Conservation (phyloP, 2,329 filamentous ascomycete genomes). For the Diaporthe citrichinensis region DNA sequence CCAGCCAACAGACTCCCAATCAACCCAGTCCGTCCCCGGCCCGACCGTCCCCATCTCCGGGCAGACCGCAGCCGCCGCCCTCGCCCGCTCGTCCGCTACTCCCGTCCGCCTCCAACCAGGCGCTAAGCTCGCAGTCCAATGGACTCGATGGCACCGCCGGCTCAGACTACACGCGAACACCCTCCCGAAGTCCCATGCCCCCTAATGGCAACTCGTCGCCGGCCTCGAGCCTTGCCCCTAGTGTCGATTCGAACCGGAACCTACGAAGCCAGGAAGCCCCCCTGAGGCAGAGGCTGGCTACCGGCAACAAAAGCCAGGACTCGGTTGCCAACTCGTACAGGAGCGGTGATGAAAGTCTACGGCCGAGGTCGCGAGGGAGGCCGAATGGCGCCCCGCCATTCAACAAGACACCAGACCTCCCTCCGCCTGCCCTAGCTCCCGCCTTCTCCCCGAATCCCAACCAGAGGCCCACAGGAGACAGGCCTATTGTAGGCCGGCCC, state of each 20-base stretch:
- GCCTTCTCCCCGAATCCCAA: constrained; percentile 39
- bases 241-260: constrained; percentile 63
- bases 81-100: constrained; percentile 43
- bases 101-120: constrained; percentile 31
- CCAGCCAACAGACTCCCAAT: constrained; percentile 47
- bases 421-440: constrained; percentile 42
- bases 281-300: constrained; percentile 60
- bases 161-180: constrained; percentile 42
- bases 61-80: constrained; percentile 48
- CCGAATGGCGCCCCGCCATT: constrained; percentile 55
- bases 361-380: constrained; percentile 63
- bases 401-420: constrained; percentile 46
- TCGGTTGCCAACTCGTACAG: constrained; percentile 66
- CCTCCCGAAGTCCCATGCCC: constrained; percentile 49
- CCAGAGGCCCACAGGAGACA: constrained; percentile 48
- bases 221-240: constrained; percentile 53
- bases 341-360: constrained; percentile 65
- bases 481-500: constrained; percentile 57
- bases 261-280: constrained; percentile 58
- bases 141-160: constrained; percentile 49
- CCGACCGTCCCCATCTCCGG: constrained; percentile 35
- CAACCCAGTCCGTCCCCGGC: constrained; percentile 39
- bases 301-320: constrained; percentile 70
- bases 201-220: constrained; percentile 60
- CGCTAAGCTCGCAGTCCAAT: constrained; percentile 36